A percentile compares a stretch with the other conserved stretches of the same genome.
phyloP scores from a whole-genome alignment of 495 filamentous ascomycete species.

The Aspergillus diversus region DNA sequence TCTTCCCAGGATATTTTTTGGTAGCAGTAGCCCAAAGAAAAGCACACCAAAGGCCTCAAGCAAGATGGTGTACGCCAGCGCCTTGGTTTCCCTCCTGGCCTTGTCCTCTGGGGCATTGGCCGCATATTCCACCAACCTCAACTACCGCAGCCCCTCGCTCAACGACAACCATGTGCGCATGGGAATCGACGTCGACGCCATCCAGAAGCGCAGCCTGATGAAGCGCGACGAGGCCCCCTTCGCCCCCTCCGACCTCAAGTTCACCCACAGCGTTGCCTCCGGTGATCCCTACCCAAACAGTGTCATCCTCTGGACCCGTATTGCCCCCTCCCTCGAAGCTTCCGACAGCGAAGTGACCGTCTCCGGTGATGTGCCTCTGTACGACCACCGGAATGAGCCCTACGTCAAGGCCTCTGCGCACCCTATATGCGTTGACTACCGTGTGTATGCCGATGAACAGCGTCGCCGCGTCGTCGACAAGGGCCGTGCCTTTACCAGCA shows the following conservation, averaged over 20 bases:
- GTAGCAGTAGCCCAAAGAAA: too few relatives aligned
- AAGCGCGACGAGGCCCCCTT: conserved; percentile 38
- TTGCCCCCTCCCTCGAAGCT: conserved; percentile 55
- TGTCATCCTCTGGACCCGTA: conserved; percentile 71
- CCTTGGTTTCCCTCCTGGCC: conserved; percentile 19
- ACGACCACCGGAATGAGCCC: conserved; percentile 58
- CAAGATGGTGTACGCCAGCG: conserved; percentile 11
- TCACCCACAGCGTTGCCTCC: conserved; percentile 72
- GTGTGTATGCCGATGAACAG: conserved; percentile 41
- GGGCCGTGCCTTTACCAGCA: conserved; percentile 62
- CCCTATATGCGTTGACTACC: conserved; percentile 60
- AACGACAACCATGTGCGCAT: conserved; percentile 53
- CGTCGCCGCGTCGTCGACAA: conserved; percentile 36
- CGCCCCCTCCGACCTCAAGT: conserved; percentile 53
- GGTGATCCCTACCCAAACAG: conserved; percentile 68
- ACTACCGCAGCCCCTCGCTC: conserved; percentile 61
- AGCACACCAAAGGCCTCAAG: neutral
- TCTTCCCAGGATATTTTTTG: neutral
- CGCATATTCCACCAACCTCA: conserved; percentile 51
- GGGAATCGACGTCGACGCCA: conserved; percentile 55
- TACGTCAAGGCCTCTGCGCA: conserved; percentile 21
- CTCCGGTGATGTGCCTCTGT: conserved; percentile 55
- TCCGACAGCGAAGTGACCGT: conserved; percentile 60
- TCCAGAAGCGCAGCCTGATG: conserved; percentile 29
- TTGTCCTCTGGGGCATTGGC: conserved; percentile 25